Base-by-base conservation (phyloP, 78 protist species). In the Parvularia atlantis region DNA sequence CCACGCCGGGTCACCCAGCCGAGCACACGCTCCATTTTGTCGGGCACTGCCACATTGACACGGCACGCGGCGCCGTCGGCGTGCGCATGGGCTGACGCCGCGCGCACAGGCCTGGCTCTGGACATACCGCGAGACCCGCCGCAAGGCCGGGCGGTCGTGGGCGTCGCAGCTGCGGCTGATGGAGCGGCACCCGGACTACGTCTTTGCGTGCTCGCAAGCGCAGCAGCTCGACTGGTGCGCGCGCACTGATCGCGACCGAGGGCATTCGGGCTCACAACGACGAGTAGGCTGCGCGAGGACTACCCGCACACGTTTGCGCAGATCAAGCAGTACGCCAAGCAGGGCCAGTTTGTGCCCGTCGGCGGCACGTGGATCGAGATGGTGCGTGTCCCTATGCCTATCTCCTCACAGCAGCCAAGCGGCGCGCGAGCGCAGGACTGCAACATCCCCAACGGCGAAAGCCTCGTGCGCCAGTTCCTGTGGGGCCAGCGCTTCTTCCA, bases 281-380 rank as follows among this genome's bases (percentile, higher is more conserved):
- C 19, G 10, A 77, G 82, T n/a, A n/a, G n/a, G 86, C 46, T 75
- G 0, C 58, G 82, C 50, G 53, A 53, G 10, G 24, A 71, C 36
- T 82, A 88, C 69, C 93, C 93, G 33, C 66, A 48, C 10, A 68
- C 85, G 7, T 86, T 64, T 16, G 74, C 66, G 30, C 73, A 39
- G 39, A 77, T 88, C 17, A 63, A 70, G 28, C 81, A 26, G 26
- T 44, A 54, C 37, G 80, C 61, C 0, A 19, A 0, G n/a, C 14
- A 22, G 16, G 88, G 85, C 7, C 87, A 73, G 46, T 85, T 70
- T 11, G 19, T 79, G 6, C 78, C 90, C 16, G 67, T 72, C 22
- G 93, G 93, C 46, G 93, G 89, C 13, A 77, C 87, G 24, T 85
- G 87, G 87, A 69, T 68, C 9, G 93, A 88, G 31, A 86, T 86